Evolutionary conservation across 768 basidiomycete species (phyloP).

Genomic region (Hysterangium stoloniferum): DNA sequence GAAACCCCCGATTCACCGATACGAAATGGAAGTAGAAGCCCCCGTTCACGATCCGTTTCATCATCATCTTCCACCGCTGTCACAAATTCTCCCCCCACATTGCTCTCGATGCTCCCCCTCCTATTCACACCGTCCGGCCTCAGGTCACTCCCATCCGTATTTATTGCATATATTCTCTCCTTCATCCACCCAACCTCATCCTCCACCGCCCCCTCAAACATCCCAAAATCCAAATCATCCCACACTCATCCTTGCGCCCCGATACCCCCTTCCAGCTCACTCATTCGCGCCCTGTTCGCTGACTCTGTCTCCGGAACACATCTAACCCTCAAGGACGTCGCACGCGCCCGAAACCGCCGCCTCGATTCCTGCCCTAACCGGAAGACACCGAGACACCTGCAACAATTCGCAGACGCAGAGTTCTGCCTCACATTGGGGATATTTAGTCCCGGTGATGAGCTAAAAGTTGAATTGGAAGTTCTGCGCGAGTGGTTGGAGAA

Average conservation of each 20-base stretch:
- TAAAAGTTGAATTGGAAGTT: background rate
- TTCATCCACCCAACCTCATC: background rate
- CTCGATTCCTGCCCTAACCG: background rate
- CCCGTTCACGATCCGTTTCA: conserved; percentile 2
- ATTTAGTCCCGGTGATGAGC: background rate
- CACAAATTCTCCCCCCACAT: background rate
- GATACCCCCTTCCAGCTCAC: background rate
- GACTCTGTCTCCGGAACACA: conserved; percentile 9
- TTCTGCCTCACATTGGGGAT: background rate
- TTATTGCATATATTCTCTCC: background rate
- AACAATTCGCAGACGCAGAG: conserved; percentile 5
- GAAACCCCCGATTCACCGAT: background rate
- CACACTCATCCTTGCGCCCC: background rate
- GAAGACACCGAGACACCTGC: background rate
- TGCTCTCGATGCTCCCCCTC: background rate
- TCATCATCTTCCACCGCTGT: conserved; percentile 5
- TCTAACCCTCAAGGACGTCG: conserved; percentile 5
- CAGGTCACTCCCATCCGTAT: background rate
- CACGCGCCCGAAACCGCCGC: conserved; percentile 9
- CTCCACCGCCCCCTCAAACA: background rate
- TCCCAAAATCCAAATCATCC: background rate
- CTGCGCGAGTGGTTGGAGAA: conserved; percentile 8
- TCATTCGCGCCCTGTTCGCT: conserved; percentile 1
- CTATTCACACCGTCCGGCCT: background rate
- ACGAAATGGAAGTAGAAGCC: background rate